These are phyloP conservation scores for Aureobasidium sp. DNA, from an alignment of 2,329 filamentous ascomycete species.

Conservation along the genomic window DNA sequence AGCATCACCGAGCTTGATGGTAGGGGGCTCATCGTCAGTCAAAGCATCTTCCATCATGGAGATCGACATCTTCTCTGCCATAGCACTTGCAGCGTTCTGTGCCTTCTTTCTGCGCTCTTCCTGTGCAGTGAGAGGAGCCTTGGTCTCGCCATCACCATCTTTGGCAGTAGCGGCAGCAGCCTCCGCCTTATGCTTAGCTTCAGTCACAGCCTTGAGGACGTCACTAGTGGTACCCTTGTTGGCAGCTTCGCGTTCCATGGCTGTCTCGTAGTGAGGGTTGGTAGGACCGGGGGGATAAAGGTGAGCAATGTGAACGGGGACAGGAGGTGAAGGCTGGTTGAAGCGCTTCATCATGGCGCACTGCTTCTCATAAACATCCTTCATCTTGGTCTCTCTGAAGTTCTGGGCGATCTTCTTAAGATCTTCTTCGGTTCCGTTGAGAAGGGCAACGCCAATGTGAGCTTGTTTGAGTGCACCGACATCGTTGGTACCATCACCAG, in stretches of 20 bases:
- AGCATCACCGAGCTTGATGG: conserved; percentile 93
- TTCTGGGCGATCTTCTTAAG: conserved; percentile 88
- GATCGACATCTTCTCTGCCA: conserved; percentile 80
- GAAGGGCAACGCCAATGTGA: conserved; percentile 88
- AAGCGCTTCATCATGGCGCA: conserved; percentile 85
- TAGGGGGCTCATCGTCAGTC: conserved; percentile 83
- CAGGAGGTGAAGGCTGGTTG: conserved; percentile 86
- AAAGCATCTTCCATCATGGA: conserved; percentile 87
- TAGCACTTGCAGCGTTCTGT: conserved; percentile 62
- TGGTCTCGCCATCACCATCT: conserved; percentile 24
- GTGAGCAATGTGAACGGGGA: conserved; percentile 87
- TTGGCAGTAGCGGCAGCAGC: conserved; percentile 43
- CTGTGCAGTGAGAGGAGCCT: conserved; percentile 35
- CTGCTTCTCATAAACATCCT: conserved; percentile 98
- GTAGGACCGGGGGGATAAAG: conserved; percentile 82
- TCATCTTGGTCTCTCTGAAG: conserved; percentile 91
- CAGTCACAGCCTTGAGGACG: conserved; percentile 61
- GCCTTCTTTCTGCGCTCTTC: conserved; percentile 51
- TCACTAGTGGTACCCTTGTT: conserved; percentile 12
- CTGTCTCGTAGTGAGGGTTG: conserved; percentile 93
- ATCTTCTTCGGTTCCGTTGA: conserved; percentile 91
- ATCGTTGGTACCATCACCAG: conserved; percentile 96
- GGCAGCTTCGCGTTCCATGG: conserved; percentile 72
- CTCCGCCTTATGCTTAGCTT: conserved; percentile 36
- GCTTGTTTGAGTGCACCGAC: conserved; percentile 97